phyloP scores from a whole-genome alignment of 345 rosid species.

The Psidium friedrichsthalianum region DNA sequence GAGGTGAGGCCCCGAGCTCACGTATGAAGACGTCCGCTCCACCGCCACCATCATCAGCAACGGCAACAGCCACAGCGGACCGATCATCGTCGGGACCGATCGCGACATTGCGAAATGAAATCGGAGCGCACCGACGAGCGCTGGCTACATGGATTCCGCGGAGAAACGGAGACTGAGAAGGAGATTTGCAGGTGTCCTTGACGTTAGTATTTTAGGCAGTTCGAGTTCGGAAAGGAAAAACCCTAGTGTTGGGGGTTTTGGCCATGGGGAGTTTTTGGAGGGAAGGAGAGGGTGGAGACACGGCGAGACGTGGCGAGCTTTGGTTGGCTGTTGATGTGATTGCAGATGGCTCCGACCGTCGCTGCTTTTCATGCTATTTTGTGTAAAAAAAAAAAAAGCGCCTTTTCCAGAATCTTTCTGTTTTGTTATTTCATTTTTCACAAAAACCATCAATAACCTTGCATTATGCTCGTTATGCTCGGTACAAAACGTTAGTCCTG shows the following conservation, averaged over 20 bases:
- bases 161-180: not conserved
- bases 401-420: not conserved
- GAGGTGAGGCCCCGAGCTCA: slow-evolving; percentile 72
- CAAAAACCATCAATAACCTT: too few relatives aligned
- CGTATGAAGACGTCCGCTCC: slow-evolving; percentile 17
- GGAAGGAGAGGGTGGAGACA: not conserved
- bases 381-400: not conserved
- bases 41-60: slow-evolving; percentile 10
- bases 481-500: too few relatives aligned
- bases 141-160: not conserved
- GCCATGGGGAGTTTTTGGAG: not conserved
- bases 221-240: not conserved
- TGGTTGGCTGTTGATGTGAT: not conserved
- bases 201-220: not conserved
- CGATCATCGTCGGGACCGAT: not conserved
- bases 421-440: too few relatives aligned
- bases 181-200: not conserved
- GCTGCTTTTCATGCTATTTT: not conserved
- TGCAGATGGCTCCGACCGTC: not conserved
- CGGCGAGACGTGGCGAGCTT: not conserved
- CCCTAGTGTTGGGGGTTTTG: not conserved
- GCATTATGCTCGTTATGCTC: too few relatives aligned
- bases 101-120: not conserved
- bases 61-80: not conserved
- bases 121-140: not conserved